Percentiles rank a stretch among this genome's conserved stretches.
Conservation (phyloP, 345 rosid species). For the Gossypium thurberi region DNA sequence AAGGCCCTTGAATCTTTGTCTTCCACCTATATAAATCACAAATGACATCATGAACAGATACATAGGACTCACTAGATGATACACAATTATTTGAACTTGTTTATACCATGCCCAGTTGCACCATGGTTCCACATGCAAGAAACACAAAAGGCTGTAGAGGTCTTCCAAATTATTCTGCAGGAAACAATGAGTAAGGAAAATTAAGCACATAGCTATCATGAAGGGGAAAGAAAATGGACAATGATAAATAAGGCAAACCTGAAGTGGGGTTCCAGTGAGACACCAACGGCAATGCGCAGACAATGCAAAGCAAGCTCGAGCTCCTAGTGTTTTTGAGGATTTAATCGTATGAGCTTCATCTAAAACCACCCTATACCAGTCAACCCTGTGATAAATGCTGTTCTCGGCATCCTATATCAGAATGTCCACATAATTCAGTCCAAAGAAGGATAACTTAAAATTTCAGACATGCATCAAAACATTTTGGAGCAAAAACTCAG, state of each 20-base stretch:
- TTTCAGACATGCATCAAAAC: neutral
- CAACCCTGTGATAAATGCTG: constrained; percentile 50
- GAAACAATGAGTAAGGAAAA: neutral
- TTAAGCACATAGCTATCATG: neutral
- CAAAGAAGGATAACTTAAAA: neutral
- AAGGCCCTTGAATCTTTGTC: constrained; percentile 55
- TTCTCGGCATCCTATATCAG: constrained; percentile 29
- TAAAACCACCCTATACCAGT: constrained; percentile 60
- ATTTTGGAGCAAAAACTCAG: neutral
- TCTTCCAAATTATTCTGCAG: constrained; percentile 64
- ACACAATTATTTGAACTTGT: neutral
- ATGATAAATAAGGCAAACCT: constrained; percentile 25
- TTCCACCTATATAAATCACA: constrained; percentile 42
- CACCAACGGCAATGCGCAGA: constrained; percentile 68
- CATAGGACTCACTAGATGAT: neutral
- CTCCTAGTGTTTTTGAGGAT: constrained; percentile 42
- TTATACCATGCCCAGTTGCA: constrained; percentile 65
- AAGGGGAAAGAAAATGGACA: neutral
- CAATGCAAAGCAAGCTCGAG: constrained; percentile 45
- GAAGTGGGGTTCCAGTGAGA: constrained; percentile 67
- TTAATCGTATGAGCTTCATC: constrained; percentile 76
- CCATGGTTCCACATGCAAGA: constrained; percentile 71
- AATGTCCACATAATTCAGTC: neutral
- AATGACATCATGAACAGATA: neutral
- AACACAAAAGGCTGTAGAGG: constrained; percentile 62